Base-by-base conservation (phyloP, 2,329 filamentous ascomycete species). In the Fonsecaea nubica region DNA sequence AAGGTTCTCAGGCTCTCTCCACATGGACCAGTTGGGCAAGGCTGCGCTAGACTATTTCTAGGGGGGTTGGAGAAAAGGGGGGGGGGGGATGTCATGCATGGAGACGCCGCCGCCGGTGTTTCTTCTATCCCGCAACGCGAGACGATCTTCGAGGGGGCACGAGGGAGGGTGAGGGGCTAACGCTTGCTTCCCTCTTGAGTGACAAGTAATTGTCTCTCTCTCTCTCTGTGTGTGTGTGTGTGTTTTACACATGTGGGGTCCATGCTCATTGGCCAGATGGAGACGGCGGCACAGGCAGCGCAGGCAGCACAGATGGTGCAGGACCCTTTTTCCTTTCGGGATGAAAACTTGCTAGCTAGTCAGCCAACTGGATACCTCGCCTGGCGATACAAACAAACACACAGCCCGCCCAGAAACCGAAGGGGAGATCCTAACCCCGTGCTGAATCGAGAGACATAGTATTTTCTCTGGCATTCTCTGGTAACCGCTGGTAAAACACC, bases 91-190 rank as follows among this genome's bases (percentile, higher is more conserved):
- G 10, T 40, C 15, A 7, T 15, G 40, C 5, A 21, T 4, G n/a
- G 21, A 12, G 7, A 7, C 21, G 30, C 32, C 57, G 57, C 25
- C 25, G 25, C 2, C 25, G 25, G 57, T 8, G 13, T 52, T 61
- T 61, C n/a, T 54, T 61, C 30, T 61, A 61, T 61, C 56, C 25
- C 55, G 35, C 12, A 21, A 25, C 3, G 10, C 25, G 25, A 25
- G 25, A 25, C 25, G 25, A 25, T 25, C 25, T 25, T 25, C 2
- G 25, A 25, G 25, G 25, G 25, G 25, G 1, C 25, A 25, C 25
- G 25, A 25, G 25, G 25, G 25, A 25, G 25, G 25, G 25, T 25
- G 25, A 25, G 25, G 25, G 25, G 25, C 25, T 25, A 25, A 25
- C 25, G 25, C 25, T n/a, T 21, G 45, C 45, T 25, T 48, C 18